Base-by-base conservation (phyloP, 2,329 filamentous ascomycete genomes). In the Saccharata proteae region DNA sequence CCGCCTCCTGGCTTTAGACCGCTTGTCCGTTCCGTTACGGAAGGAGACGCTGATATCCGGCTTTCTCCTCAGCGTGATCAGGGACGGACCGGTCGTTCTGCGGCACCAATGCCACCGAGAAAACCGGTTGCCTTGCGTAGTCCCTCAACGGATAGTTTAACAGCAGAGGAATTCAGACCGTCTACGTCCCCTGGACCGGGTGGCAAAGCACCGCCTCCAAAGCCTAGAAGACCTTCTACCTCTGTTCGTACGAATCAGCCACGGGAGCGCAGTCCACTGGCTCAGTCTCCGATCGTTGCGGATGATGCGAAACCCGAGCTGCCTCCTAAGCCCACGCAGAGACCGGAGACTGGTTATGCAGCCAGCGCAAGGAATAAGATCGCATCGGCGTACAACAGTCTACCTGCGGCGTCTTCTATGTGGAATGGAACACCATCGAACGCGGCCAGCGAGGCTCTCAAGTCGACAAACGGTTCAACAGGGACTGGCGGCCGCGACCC, bases 51-150 rank as follows among this genome's bases (percentile, higher is more conserved):
- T n/a, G n/a, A n/a, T n/a, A n/a, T n/a, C n/a, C n/a, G n/a, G n/a
- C n/a, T n/a, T n/a, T n/a, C n/a, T n/a, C n/a, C n/a, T n/a, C n/a
- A n/a, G n/a, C n/a, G n/a, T n/a, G n/a, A n/a, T n/a, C n/a, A n/a
- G n/a, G n/a, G n/a, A n/a, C n/a, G n/a, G n/a, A n/a, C n/a, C n/a
- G n/a, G 30, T 17, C 32, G 32, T 6, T 15, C 17, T 15, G 33
- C 28, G 18, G 24, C 33, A 22, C 33, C 33, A 17, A 27, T 18
- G 26, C 24, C 25, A 23, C 33, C 33, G 9, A 31, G 14, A 20
- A 58, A 59, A 35, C 52, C 52, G 14, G 40, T 46, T 6, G 45
- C 48, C 7, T 41, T 65, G 5, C 54, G 58, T 13, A 62, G 53
- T 40, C 33, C 49, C 3, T 59, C 60, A 6, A 48, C 39, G 20